Evolutionary conservation across 2,329 filamentous ascomycete species (phyloP), one percentile per base, ranked within the genome.

Genomic region (Aureobasidium pullulans): DNA sequence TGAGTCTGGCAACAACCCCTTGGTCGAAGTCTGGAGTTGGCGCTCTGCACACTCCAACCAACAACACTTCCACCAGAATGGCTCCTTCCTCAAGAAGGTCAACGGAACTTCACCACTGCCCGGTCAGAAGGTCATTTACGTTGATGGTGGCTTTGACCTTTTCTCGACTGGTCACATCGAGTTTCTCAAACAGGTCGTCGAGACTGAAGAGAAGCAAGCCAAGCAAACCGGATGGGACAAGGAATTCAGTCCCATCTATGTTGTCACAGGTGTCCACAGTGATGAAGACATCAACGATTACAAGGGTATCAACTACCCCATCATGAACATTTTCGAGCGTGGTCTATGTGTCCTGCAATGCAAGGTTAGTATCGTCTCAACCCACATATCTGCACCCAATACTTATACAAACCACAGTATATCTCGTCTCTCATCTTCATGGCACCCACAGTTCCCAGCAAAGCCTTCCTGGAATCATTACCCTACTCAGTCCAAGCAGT

Each of bases 241-340:
- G 1, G 78, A 86, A 47, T 96, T 95, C 68, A 80, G 83, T 0
- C 90, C 91, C 0, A 87, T 86, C 6, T 97, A 90, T 71, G 82
- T 99, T n/a, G 84, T 97, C 44, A 92, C 90, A 2, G 94, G 94
- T 50, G 86, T 99, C 28, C 94, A 99, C 74, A 89, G 96, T 68
- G 94, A 99, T 72, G 85, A 88, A 64, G 91, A 96, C 62, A 96
- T 99, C 73, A 99, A 99, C 75, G 80, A 87, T 68, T 95, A 91
- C 88, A 97, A 97, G 76, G 93, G 94, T 37, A 82, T 96, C 67
- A 99, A 99, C 76, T 99, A 96, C 71, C 94, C 94, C 29, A 97
- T 99, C 76, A 99, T 99, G 94, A 99, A 97, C 77, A 92, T 96
- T 60, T 96, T 93, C 68, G 94, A 99, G 78, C 87, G 94, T 43